phyloP scores from a whole-genome alignment of 2,329 filamentous ascomycete species.

The Exophiala mesophila region DNA sequence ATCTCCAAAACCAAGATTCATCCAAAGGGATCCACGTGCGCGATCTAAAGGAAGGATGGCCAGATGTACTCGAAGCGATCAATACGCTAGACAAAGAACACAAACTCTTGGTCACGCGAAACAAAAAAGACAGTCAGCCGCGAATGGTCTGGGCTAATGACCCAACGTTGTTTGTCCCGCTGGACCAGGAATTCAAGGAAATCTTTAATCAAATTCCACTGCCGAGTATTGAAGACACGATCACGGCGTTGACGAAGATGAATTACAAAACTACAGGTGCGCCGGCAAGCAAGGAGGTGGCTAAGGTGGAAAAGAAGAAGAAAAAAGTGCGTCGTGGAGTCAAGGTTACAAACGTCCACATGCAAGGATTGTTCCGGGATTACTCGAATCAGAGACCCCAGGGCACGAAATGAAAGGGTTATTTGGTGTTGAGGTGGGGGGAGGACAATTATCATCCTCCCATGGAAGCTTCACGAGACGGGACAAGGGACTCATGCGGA shows the following conservation, averaged over 20 bases:
- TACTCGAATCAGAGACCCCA: slow-evolving; percentile 21
- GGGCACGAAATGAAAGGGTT: slow-evolving; percentile 10
- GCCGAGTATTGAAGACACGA: slow-evolving; percentile 70
- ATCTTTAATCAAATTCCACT: slow-evolving; percentile 80
- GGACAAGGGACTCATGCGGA: too few species aligned
- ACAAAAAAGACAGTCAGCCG: slow-evolving; percentile 86
- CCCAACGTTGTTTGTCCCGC: slow-evolving; percentile 64
- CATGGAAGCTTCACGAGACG: too few species aligned
- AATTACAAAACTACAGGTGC: slow-evolving; percentile 82
- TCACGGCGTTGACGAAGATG: slow-evolving; percentile 64
- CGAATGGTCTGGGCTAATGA: slow-evolving; percentile 88
- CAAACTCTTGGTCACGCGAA: slow-evolving; percentile 77
- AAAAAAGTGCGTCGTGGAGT: slow-evolving; percentile 69
- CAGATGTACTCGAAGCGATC: slow-evolving; percentile 72
- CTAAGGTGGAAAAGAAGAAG: slow-evolving; percentile 59
- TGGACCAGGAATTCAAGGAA: slow-evolving; percentile 76
- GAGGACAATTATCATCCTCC: too few species aligned
- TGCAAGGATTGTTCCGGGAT: slow-evolving; percentile 45
- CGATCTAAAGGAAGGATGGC: slow-evolving; percentile 95
- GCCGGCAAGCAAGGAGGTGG: slow-evolving; percentile 55
- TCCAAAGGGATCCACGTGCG: slow-evolving; percentile 77
- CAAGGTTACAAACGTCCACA: slow-evolving; percentile 83
- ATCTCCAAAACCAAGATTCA: slow-evolving; percentile 75
- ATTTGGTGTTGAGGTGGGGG: not conserved
- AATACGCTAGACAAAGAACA: slow-evolving; percentile 71